Evolutionary conservation across 768 basidiomycete species (phyloP), one percentile per base, ranked within the genome.

Genomic region (Trichaptum fuscoviolaceum): DNA sequence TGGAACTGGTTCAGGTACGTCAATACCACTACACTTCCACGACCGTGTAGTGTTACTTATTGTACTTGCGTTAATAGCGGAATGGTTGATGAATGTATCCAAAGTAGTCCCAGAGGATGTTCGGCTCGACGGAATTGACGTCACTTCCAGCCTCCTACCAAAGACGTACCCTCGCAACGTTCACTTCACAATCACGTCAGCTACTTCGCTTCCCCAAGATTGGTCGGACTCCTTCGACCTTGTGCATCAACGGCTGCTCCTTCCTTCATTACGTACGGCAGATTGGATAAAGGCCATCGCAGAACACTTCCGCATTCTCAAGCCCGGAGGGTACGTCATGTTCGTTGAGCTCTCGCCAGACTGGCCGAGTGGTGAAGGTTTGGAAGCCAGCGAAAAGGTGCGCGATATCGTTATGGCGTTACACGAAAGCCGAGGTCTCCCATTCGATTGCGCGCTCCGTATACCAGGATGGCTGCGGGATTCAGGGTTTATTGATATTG

Each of bases 201-300:
- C 71, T n/a, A 73, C 71, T 7, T 25, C 64, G 24, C 73, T 78
- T 18, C 77, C 78, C 0, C 36, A 57, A 1, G 72, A 71, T 30
- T 77, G 78, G 77, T 59, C 70, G 2, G 71, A 68, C n/a, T 72
- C 70, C 17, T 79, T 79, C 66, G 18, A 65, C 2, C 70, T 79
- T 57, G 70, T 78, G 17, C 70, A 77, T 26, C 78, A 79, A 30
- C 73, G 77, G 0, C 70, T 79, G n/a, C 69, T 78, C 1, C 68
- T 76, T 7, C 68, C 65, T 5, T 76, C 72, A 0, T 73, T 79
- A 34, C 70, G 72, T 0, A 65, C 60, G 8, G 69, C 69, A 1
- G 73, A 78, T 15, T 79, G 78, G 78, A 63, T 25, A 6, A 35
- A 64, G 0, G 69, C 61, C 4, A 66, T 77, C n/a, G 26, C 63